Base-by-base conservation (phyloP, 345 rosid species). In the Bruguiera parviflora region DNA sequence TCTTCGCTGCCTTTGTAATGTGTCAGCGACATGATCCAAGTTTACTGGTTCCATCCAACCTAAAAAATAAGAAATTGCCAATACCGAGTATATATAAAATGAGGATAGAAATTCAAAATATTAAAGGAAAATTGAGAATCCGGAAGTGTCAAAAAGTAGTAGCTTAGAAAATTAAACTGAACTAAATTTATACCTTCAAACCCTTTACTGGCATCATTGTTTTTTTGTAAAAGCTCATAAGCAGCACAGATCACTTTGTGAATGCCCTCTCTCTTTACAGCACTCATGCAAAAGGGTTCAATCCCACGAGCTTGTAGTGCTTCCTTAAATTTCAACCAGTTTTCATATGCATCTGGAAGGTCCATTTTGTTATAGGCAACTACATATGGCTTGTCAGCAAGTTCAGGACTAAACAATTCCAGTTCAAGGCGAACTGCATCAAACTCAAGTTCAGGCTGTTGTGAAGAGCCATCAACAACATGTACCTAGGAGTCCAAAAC, bases 341-440 rank as follows among this genome's bases (percentile, higher is more conserved):
- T 86, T 65, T 85, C 91, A 59, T 84, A 78, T 59, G 96, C 96
- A 64, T 91, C 96, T 3, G 89, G 93, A 74, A 95, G 92, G 78
- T 95, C 99, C 91, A 92, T 88, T 82, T 95, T 92, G 84, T 87
- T 95, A 73, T 63, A 88, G 51, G 96, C 96, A 80, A 91, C 93
- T 59, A 88, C 52, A 25, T 76, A 92, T 47, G 97, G 96, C 81
- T 91, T 91, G 72, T 83, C 96, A 24, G 93, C 88, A 29, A 88
- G 63, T 69, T 89, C 96, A 63, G 97, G 99, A 77, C 87, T 87
- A 66, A 95, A 92, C 77, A 92, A 60, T 79, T 95, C 97, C 61
- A 95, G 84, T 82, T 95, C 99, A 4, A 95, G 96, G 61, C 96
- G 93, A 76, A 95, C 88, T 47, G 92, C 96, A 80, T 90, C 98